Conservation (phyloP, 2,329 filamentous ascomycete genomes). For the Thermomyces lanuginosus region DNA sequence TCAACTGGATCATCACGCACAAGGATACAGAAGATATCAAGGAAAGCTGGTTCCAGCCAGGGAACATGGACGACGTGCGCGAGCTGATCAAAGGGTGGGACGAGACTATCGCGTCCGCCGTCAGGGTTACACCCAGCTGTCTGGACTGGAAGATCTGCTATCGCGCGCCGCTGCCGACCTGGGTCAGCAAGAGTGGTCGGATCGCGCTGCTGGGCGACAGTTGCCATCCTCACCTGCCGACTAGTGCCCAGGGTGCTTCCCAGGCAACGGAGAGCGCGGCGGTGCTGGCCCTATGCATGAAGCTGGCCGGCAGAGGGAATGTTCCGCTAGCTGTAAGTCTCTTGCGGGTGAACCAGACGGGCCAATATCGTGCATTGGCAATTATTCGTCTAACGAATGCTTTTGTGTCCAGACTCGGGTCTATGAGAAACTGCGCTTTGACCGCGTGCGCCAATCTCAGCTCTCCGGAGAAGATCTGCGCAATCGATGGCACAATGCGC, state of each 20-base stretch:
- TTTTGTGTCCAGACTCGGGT: conserved; percentile 7
- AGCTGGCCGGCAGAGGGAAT: conserved; percentile 5
- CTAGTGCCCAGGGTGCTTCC: conserved; percentile 49
- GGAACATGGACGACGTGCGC: conserved; percentile 6
- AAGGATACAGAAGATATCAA: conserved; percentile 16
- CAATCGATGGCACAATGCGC: conserved; percentile 12
- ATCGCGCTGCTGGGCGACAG: conserved; percentile 26
- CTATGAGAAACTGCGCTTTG: conserved; percentile 12
- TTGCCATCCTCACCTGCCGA: conserved; percentile 52
- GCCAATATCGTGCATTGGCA: too few relatives aligned
- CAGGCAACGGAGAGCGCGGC: conserved; percentile 53
- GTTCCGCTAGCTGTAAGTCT: conserved; percentile 5
- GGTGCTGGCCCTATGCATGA: conserved; percentile 5
- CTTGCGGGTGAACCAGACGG: too few relatives aligned
- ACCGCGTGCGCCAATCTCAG: conserved; percentile 11
- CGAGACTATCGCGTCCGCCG: conserved; percentile 11
- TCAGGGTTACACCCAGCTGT: conserved; percentile 9
- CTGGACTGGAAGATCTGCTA: conserved; percentile 8
- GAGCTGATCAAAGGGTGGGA: conserved; percentile 6
- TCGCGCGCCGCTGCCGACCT: conserved; percentile 4
- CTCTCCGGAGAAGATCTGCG: conserved; percentile 11
- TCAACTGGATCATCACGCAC: conserved; percentile 40
- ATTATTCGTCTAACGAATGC: conserved; percentile 6
- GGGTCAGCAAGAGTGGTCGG: conserved; percentile 6
- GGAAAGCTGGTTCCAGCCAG: conserved; percentile 5